Conservation (phyloP, 768 basidiomycete genomes). For the Boletellus ananiceps region DNA sequence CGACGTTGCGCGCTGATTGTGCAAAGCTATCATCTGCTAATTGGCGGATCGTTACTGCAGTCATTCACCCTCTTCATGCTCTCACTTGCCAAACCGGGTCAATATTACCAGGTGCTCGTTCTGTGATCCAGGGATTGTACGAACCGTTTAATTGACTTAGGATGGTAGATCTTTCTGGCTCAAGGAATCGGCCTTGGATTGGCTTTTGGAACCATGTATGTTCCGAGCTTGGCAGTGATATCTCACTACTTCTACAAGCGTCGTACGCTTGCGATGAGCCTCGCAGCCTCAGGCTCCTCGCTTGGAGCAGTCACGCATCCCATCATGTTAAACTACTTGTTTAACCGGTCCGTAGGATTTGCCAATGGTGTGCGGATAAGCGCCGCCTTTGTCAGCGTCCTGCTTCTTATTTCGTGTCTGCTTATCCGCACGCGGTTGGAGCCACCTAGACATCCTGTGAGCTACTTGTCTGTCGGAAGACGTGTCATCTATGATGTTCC, state of each 20-base stretch:
- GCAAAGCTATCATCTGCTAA: conserved; percentile 40
- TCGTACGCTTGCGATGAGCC: conserved; percentile 42
- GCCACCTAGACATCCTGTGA: conserved; percentile 18
- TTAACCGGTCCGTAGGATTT: conserved; percentile 30
- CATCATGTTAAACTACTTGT: conserved; percentile 31
- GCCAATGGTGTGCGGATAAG: conserved; percentile 46
- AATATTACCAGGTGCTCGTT: conserved; percentile 39
- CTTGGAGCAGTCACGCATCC: conserved; percentile 24
- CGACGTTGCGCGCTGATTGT: neutral
- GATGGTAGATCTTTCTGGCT: conserved; percentile 40
- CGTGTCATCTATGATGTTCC: conserved; percentile 13
- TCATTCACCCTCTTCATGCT: conserved; percentile 41
- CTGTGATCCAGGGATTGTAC: neutral
- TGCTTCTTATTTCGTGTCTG: conserved; percentile 33
- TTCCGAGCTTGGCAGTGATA: conserved; percentile 41
- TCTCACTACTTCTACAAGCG: conserved; percentile 42
- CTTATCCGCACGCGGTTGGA: conserved; percentile 40
- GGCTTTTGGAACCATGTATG: conserved; percentile 41
- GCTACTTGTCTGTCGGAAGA: conserved; percentile 16
- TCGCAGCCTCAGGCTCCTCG: conserved; percentile 38
- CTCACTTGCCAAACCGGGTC: conserved; percentile 38
- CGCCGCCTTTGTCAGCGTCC: conserved; percentile 37
- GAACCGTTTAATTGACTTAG: neutral
- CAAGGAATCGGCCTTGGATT: conserved; percentile 48
- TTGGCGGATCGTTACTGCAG: conserved; percentile 41